phyloP scores from a whole-genome alignment of 2,329 filamentous ascomycete genomes.

The Fusarium chuoi region DNA sequence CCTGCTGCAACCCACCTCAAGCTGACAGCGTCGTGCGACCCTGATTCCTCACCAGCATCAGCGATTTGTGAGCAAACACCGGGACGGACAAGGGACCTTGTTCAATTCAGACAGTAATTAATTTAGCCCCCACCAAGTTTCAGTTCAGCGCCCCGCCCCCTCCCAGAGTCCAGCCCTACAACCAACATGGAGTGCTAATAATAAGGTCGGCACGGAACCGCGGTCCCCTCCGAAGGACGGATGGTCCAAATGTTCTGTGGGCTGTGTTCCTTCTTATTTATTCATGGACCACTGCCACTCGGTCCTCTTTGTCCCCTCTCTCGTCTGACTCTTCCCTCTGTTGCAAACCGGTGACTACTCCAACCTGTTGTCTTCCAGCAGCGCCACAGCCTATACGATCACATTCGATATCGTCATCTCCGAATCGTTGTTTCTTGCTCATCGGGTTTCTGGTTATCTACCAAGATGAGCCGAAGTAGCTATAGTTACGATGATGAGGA shows the following conservation, averaged over 20 bases:
- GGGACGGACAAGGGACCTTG: constrained; percentile 11
- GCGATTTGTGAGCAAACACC: background rate
- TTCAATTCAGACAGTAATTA: background rate
- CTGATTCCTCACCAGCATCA: background rate
- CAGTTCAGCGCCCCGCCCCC: constrained; percentile 29
- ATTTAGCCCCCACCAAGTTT: constrained; percentile 30
- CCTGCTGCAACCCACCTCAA: background rate
- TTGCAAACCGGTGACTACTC: background rate
- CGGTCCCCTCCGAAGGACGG: constrained; percentile 7
- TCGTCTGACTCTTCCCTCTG: background rate
- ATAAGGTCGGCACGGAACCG: background rate
- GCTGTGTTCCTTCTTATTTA: background rate
- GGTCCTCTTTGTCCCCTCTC: constrained; percentile 3
- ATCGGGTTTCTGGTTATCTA: background rate
- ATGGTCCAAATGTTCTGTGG: constrained; percentile 3
- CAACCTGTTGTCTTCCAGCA: background rate
- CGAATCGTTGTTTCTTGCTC: background rate
- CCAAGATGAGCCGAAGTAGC: constrained; percentile 46
- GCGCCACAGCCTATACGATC: background rate
- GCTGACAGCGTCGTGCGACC: background rate
- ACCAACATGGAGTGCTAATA: background rate
- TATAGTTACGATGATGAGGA: constrained; percentile 65
- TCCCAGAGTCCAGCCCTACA: constrained; percentile 40
- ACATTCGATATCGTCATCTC: background rate
- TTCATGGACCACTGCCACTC: constrained; percentile 4